These are phyloP conservation scores for Candida berthetii DNA, from an alignment of 805 yeast species.

Conservation along the genomic window DNA sequence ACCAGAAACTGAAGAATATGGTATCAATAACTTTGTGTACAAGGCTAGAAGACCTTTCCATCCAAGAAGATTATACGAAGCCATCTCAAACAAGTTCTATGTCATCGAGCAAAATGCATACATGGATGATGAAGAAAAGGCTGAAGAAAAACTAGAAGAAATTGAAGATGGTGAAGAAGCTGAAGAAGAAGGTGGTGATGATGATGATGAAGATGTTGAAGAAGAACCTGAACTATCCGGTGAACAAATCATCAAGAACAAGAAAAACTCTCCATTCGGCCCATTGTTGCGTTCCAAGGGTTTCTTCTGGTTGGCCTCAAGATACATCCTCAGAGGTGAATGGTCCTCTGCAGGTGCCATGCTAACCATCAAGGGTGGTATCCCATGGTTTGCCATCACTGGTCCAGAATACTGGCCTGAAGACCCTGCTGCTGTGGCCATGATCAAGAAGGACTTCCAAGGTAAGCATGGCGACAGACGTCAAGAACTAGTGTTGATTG, in stretches of 20 bases:
- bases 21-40: conserved; percentile 37
- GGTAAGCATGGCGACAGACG: conserved; percentile 37
- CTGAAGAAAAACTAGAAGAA: conserved; percentile 11
- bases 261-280: conserved; percentile 29
- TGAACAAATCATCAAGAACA: conserved; percentile 25
- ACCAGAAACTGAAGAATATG: conserved; percentile 41
- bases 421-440: conserved; percentile 22
- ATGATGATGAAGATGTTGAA: conserved; percentile 1
- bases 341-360: conserved; percentile 39
- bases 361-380: conserved; percentile 34
- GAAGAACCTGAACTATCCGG: conserved; percentile 14
- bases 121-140: conserved; percentile 13
- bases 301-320: conserved; percentile 38
- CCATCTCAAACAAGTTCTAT: conserved; percentile 30
- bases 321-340: conserved; percentile 34
- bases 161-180: conserved; percentile 4
- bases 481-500: conserved; percentile 40
- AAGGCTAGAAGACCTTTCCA: conserved; percentile 36
- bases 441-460: conserved; percentile 29
- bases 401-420: conserved; percentile 27
- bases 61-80: conserved; percentile 32
- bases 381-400: conserved; percentile 34
- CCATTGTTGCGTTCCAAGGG: conserved; percentile 36
- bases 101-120: conserved; percentile 11
- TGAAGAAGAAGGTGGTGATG: conserved; percentile 4